Evolutionary conservation across 306 rosid species (phyloP).

Genomic region (Citrullus amarus): DNA sequence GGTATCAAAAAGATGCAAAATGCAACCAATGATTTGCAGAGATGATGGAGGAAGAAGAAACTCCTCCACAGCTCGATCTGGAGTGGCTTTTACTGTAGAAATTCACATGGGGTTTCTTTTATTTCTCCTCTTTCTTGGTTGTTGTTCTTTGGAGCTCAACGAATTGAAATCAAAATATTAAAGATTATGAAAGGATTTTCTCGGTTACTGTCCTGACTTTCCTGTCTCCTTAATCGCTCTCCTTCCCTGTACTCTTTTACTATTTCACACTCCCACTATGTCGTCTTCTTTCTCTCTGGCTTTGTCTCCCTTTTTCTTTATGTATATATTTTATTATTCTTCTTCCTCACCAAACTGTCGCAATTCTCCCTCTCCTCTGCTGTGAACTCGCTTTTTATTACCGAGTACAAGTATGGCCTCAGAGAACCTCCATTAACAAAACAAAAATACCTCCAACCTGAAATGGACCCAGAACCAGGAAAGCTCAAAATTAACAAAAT

Average conservation of each 20-base stretch:
- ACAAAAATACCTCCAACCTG: background rate
- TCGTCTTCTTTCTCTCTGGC: constrained; percentile 3
- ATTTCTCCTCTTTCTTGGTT: background rate
- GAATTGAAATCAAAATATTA: constrained; percentile 35
- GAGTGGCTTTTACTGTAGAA: background rate
- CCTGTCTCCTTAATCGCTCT: constrained; percentile 30
- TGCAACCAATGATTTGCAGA: constrained; percentile 8
- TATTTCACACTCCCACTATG: constrained; percentile 2
- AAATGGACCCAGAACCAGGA: background rate
- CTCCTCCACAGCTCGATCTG: constrained; percentile 22
- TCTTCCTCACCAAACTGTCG: constrained; percentile 10
- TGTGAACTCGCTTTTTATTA: background rate
- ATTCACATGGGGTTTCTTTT: constrained; percentile 8
- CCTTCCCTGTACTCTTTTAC: constrained; percentile 12
- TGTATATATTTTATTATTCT: constrained; percentile 3
- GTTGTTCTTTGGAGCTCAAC: constrained; percentile 25
- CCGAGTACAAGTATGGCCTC: background rate
- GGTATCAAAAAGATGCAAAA: background rate
- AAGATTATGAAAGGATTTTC: constrained; percentile 58
- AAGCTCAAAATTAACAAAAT: background rate
- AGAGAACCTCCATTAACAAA: background rate
- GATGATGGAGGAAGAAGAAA: background rate
- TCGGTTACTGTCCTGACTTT: constrained; percentile 49
- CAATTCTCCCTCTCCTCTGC: constrained; percentile 2
- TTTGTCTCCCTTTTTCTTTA: constrained; percentile 2